Evolutionary conservation across 768 basidiomycete genomes (phyloP), one percentile per base, ranked within the genome.

Genomic region (Leccinum subtestaceum): DNA sequence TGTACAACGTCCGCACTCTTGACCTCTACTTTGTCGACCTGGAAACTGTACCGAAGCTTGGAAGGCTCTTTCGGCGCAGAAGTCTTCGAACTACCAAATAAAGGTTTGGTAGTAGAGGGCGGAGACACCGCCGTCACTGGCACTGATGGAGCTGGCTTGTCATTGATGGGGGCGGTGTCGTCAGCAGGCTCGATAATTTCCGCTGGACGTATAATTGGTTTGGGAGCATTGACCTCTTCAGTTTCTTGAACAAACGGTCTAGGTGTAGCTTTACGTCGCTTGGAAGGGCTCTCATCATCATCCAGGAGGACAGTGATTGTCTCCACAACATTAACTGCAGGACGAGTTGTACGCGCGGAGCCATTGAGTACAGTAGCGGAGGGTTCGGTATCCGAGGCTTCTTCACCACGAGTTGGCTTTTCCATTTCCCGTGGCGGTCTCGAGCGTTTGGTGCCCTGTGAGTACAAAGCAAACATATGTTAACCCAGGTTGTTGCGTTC

Each of bases 381-480:
- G 52, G 47, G 23, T 52, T 61, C 66, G 54, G 11, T 57, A 32
- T 62, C 57, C 40, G 29, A 34, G 23, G 47, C 27, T 23, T 49
- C 60, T 50, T 60, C 65, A 12, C 12, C 53, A 51, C 49, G 59
- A 46, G 23, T 32, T 34, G 64, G 61, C 63, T 74, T 82, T 61
- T 80, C 80, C 32, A 87, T 66, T 54, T 83, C 77, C 3, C 80
- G 72, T n/a, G 87, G 86, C 5, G 90, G 89, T 43, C 89, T 82
- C 47, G 88, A 84, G 49, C 90, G 86, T 67, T 89, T 89, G 68
- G 85, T 89, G 58, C 89, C 90, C 89, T 91, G 67, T 23, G 63
- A 45, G 40, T 45, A 43, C 2, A 47, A 53, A 32, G 11, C 23
- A 58, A 57, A 38, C 15, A 60, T 45, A 60, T 59, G 25, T 17